These are phyloP conservation scores for Ustilago xerochloae DNA, from an alignment of 1,284 basidiomycete genomes.

Conservation along the genomic window DNA sequence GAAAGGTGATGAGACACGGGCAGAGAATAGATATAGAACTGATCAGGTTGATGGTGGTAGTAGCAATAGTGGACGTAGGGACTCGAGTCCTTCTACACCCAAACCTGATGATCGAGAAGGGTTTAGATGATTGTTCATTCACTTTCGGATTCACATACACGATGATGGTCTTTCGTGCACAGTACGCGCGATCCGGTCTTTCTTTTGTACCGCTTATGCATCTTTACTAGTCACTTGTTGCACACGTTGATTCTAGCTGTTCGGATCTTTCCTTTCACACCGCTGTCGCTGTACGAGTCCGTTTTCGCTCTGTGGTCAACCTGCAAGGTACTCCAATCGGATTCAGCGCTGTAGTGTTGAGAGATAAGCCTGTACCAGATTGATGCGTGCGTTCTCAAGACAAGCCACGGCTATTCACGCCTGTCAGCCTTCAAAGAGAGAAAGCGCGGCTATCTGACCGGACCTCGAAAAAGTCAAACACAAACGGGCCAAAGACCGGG, in stretches of 20 bases:
- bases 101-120: conserved; percentile 34
- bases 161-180: no score
- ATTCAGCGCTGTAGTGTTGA: no score
- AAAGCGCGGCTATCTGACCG: conserved; percentile 25
- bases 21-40: neutral
- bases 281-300: no score
- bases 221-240: no score
- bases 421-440: neutral
- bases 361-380: no score
- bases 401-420: neutral
- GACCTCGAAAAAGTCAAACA: neutral
- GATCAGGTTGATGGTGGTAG: neutral
- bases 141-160: no score
- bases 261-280: conserved; percentile 8
- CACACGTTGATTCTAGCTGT: no score
- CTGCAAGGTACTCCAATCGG: conserved; percentile 3
- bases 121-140: conserved; percentile 13
- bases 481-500: conserved; percentile 44
- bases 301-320: no score
- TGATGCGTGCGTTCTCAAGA: no score
- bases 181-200: no score
- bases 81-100: conserved; percentile 30
- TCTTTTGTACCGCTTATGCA: no score
- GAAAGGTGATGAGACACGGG: neutral
- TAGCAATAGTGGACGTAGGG: conserved; percentile 2